A percentile compares a stretch with the other conserved stretches of the same genome.
These are phyloP conservation scores for Leccinum boreale DNA, from an alignment of 768 basidiomycete genomes.

Conservation along the genomic window DNA sequence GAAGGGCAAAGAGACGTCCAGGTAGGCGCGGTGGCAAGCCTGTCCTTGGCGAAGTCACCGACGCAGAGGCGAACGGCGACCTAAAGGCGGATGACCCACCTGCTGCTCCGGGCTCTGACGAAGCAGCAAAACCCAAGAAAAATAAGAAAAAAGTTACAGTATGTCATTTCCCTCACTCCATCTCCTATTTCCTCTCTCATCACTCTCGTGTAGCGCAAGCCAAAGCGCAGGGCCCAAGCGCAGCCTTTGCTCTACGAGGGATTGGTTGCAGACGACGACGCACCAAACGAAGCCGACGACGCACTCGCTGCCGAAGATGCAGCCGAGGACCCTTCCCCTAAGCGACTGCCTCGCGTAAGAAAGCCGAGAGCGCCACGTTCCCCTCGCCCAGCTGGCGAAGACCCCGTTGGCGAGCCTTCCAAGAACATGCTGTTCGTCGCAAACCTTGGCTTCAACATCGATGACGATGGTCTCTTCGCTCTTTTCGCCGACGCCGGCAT, in stretches of 20 bases:
- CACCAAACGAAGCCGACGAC: constrained; percentile 26
- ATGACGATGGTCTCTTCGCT: constrained; percentile 73
- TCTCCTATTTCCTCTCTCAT: constrained; percentile 8
- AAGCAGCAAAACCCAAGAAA: constrained; percentile 68
- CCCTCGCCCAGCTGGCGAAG: constrained; percentile 73
- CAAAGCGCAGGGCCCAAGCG: constrained; percentile 28
- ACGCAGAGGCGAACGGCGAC: constrained; percentile 86
- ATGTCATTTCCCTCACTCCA: constrained; percentile 7
- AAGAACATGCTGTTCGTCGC: constrained; percentile 92
- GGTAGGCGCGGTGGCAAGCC: constrained; percentile 85
- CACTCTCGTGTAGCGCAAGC: constrained; percentile 49
- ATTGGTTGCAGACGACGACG: constrained; percentile 26
- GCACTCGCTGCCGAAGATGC: constrained; percentile 36
- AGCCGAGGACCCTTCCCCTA: constrained; percentile 33
- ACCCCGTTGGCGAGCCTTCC: constrained; percentile 84
- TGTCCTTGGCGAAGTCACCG: constrained; percentile 85
- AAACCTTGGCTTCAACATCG: constrained; percentile 94
- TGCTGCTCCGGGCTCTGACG: constrained; percentile 48
- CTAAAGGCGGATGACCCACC: constrained; percentile 54
- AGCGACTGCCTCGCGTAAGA: constrained; percentile 48
- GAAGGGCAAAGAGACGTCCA: constrained; percentile 73
- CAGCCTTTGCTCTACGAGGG: no score
- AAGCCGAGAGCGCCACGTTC: constrained; percentile 57
- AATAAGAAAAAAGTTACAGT: constrained; percentile 74
- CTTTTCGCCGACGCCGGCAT: constrained; percentile 89